These are phyloP conservation scores for Heracleum sosnowskyi DNA, from an alignment of 129 eudicot species.

Conservation along the genomic window DNA sequence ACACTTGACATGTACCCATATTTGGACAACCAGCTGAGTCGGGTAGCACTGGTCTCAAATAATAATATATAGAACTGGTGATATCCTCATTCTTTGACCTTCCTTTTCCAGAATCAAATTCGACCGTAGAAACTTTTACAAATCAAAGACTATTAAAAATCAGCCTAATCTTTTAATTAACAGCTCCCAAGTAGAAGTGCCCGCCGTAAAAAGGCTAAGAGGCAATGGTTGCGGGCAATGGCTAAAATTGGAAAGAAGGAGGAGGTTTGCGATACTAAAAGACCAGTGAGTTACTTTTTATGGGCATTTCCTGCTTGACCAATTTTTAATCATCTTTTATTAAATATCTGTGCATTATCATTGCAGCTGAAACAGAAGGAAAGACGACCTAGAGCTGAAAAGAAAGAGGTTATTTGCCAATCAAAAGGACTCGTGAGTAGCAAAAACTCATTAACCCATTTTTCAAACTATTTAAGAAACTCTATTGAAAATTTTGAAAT, in stretches of 20 bases:
- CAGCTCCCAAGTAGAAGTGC: slow-evolving; percentile 88
- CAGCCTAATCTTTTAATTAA: neutral
- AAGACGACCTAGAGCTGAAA: slow-evolving; percentile 14
- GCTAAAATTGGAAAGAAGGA: slow-evolving; percentile 43
- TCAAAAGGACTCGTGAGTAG: slow-evolving; percentile 49
- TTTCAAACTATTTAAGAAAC: neutral
- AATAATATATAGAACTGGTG: neutral
- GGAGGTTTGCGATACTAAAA: slow-evolving; percentile 27
- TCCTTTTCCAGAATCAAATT: neutral
- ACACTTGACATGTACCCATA: neutral
- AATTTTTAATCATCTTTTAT: neutral
- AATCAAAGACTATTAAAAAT: neutral
- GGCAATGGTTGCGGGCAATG: slow-evolving; percentile 56
- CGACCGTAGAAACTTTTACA: neutral
- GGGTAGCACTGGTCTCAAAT: neutral
- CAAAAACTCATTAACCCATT: neutral
- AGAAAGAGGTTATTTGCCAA: slow-evolving; percentile 21
- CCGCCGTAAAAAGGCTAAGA: slow-evolving; percentile 63
- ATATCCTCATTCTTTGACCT: neutral
- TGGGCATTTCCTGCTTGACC: neutral
- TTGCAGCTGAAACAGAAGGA: slow-evolving; percentile 27
- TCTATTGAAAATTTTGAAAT: slow-evolving; percentile 1
- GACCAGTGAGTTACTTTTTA: slow-evolving; percentile 27
- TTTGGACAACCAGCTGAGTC: neutral
- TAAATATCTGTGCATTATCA: neutral